Base-by-base conservation (phyloP, 257 asterid species). In the Paraleonurus japonicus region DNA sequence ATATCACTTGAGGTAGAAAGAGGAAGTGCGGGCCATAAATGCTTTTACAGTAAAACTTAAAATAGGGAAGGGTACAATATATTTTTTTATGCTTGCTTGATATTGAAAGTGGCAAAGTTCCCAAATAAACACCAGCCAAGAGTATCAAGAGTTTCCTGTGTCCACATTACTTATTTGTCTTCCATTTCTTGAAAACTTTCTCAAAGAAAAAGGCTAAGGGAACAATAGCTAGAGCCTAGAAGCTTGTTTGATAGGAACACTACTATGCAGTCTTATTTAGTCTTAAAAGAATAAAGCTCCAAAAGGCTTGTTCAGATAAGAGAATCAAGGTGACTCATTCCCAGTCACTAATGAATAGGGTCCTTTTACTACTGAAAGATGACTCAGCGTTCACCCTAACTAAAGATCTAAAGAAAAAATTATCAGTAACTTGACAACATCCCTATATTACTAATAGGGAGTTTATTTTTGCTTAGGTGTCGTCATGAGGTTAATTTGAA, bases 191-290 rank as follows among this genome's bases (percentile, higher is more conserved):
- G 47, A 68, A 53, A 20, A 16, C 4, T 33, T 15, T n/a, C 45
- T 26, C 24, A 6, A 70, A 43, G 32, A 23, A 57, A 70, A 20
- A 33, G 19, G 55, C 58, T 10, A 30, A 63, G 22, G 19, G 50
- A 65, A 39, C 61, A 4, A 54, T 17, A 64, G 59, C 65, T 60
- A 59, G 33, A 67, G 54, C 60, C 15, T n/a, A 53, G 27, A 28
- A 15, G 10, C 50, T 57, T 67, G 39, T 75, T 63, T 4, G 0
- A 16, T 26, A 10, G 58, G 66, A 3, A 75, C 64, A 67, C 66
- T 51, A 60, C 3, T 27, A 54, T 60, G 11, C 24, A 63, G 58
- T 50, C 70, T 60, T 22, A 45, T 60, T 11, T 32, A 63, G 58
- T 50, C 70, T 60, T 22, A 45, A 37, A 43, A 43, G 67, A 60